Conservation (phyloP, 192 early-diverging fungal genomes). For the Cladochytrium replicatum region DNA sequence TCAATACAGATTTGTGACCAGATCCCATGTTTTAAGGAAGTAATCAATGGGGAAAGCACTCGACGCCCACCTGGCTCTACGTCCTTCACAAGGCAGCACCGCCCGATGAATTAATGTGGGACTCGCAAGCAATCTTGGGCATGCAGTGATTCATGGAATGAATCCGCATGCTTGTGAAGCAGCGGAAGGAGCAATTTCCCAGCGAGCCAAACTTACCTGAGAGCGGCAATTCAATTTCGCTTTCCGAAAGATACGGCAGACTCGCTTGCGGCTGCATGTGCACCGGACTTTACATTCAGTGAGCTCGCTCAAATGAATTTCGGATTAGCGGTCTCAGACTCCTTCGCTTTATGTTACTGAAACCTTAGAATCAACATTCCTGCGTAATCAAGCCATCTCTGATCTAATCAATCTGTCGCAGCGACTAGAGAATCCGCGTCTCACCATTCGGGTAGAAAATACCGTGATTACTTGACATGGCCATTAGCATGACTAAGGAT, state of each 20-base stretch:
- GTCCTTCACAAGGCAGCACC: constrained; percentile 84
- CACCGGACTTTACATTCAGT: background rate
- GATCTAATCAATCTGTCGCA: constrained; percentile 74
- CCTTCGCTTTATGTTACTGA: constrained; percentile 21
- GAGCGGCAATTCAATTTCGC: background rate
- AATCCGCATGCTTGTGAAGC: constrained; percentile 46
- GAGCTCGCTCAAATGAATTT: background rate
- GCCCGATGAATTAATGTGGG: constrained; percentile 83
- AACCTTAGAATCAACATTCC: constrained; percentile 30
- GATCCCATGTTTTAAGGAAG: no score
- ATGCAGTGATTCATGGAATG: constrained; percentile 79
- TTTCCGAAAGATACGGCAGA: background rate
- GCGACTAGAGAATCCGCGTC: constrained; percentile 13
- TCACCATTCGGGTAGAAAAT: background rate
- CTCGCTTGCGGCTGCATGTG: background rate
- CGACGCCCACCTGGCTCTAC: constrained; percentile 77
- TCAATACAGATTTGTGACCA: no score
- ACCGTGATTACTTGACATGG: background rate
- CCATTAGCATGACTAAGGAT: background rate
- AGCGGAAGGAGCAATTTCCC: background rate
- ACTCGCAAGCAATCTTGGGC: constrained; percentile 79
- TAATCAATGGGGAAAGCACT: no score
- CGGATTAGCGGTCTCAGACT: constrained; percentile 2
- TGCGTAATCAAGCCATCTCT: constrained; percentile 78
- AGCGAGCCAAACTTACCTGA: background rate